A percentile compares a stretch with the other conserved stretches of the same genome.
Conservation (phyloP, 495 filamentous ascomycete species). For the Pyronema domesticum region DNA sequence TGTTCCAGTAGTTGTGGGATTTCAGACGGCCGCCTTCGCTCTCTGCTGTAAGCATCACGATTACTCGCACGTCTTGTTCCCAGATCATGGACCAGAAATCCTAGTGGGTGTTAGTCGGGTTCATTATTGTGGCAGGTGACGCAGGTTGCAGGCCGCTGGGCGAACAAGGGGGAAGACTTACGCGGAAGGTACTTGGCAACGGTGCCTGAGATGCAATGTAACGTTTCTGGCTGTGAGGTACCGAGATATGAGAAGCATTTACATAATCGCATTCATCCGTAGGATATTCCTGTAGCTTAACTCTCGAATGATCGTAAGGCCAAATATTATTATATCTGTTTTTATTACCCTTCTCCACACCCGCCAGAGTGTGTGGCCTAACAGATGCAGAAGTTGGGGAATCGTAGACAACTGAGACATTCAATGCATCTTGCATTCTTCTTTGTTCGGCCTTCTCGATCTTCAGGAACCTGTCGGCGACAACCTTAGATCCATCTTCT, state of each 20-base stretch:
- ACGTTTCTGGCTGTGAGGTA: constrained; percentile 58
- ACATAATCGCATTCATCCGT: constrained; percentile 81
- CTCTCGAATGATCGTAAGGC: constrained; percentile 85
- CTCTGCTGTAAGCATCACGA: constrained; percentile 96
- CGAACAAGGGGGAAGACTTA: constrained; percentile 30
- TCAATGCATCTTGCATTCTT: constrained; percentile 78
- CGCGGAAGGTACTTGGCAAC: constrained; percentile 77
- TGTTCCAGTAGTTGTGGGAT: constrained; percentile 82
- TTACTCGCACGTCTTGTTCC: constrained; percentile 86
- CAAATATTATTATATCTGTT: constrained; percentile 97
- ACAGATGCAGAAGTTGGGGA: constrained; percentile 16
- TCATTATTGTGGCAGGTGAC: no score
- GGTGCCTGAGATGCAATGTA: constrained; percentile 96
- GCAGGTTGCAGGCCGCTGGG: background rate
- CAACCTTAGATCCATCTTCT: constrained; percentile 54
- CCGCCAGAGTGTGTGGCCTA: constrained; percentile 41
- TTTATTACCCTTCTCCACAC: constrained; percentile 84
- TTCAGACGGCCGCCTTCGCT: constrained; percentile 86
- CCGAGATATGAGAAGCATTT: constrained; percentile 75
- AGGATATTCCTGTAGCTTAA: constrained; percentile 52
- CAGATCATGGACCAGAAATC: constrained; percentile 97
- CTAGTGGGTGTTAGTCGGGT: constrained; percentile 29
- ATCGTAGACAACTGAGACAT: constrained; percentile 29
- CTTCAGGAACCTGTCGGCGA: constrained; percentile 64
- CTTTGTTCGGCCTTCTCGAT: constrained; percentile 75